Percentiles rank a stretch among this genome's conserved stretches.
These are phyloP conservation scores for Saturnispora serradocipensis DNA, from an alignment of 805 yeast genomes.

Conservation along the genomic window DNA sequence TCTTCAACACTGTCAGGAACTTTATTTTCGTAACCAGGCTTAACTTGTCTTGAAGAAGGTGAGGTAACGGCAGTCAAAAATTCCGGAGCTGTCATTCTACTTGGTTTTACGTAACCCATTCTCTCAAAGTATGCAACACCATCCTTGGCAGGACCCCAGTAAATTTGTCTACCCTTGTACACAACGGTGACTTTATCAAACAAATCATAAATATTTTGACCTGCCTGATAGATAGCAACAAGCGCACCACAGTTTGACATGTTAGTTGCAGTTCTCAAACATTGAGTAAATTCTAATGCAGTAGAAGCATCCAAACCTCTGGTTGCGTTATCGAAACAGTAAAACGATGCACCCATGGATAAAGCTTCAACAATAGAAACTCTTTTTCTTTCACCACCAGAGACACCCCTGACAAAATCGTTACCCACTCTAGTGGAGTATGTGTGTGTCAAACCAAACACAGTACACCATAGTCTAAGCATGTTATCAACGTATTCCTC, in stretches of 20 bases:
- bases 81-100: conserved; percentile 63
- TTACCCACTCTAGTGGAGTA: conserved; percentile 55
- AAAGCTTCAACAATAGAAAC: conserved; percentile 60
- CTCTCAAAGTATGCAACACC: conserved; percentile 48
- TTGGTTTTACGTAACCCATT: conserved; percentile 59
- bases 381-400: conserved; percentile 68
- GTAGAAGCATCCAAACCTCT: conserved; percentile 66
- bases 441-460: conserved; percentile 51
- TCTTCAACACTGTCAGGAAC: conserved; percentile 51
- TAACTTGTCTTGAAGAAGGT: conserved; percentile 45
- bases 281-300: conserved; percentile 55
- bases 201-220: conserved; percentile 52
- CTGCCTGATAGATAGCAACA: conserved; percentile 61
- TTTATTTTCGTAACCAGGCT: conserved; percentile 43
- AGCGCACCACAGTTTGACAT: conserved; percentile 48
- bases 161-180: conserved; percentile 55
- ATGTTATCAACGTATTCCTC: conserved; percentile 32
- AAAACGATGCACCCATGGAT: conserved; percentile 43
- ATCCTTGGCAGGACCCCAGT: conserved; percentile 43
- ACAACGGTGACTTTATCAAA: conserved; percentile 54
- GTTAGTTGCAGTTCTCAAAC: conserved; percentile 52
- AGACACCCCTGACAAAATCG: conserved; percentile 57
- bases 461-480: conserved; percentile 43
- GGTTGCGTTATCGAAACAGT: conserved; percentile 62
- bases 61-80: conserved; percentile 60